Base-by-base conservation (phyloP, 495 filamentous ascomycete species). In the Neurospora sp. region DNA sequence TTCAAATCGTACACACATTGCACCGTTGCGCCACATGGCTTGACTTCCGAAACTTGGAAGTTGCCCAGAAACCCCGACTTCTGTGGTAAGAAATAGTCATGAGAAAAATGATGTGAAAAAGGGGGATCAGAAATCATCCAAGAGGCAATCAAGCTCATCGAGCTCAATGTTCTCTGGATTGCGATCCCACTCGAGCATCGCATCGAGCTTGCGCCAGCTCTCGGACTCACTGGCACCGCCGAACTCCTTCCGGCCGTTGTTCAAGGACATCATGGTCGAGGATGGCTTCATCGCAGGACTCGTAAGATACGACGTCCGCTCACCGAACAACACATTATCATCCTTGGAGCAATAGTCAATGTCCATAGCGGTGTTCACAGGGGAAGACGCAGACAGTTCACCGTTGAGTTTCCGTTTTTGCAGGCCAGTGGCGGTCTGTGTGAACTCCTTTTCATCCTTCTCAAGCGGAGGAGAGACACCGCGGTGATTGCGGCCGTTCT, bases 401-500 rank as follows among this genome's bases (percentile, higher is more conserved):
- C 84, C 85, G 76, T 81, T 88, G 73, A 87, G 84, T 73, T 88
- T 92, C 73, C 92, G 88, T 83, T 92, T 92, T 76, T 93, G 93
- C 81, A 98, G 88, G 59, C 90, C 91, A 77, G 91, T 90, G 10
- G 96, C 96, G 7, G 95, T 98, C 83, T 95, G 93, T 4, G 93
- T 97, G 79, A 99, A 99, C 82, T 98, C 96, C 77, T 91, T 92
- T 84, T 99, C 96, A 75, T 98, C 96, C 75, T 93, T 92, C 84
- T 99, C 96, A 39, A 98, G 87, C 31, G 93, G 94, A 69, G 96
- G 96, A 75, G 92, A 94, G 70, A 89, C 88, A 9, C 90, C 91
- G 72, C 92, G 90, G 72, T 90, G 85, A 42, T 90, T 92, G 78
- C 91, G 91, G 79, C 54, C 69, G 2, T 73, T 71, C 41, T 37